A percentile compares a stretch with the other conserved stretches of the same genome.
phyloP scores from a whole-genome alignment of 2,329 filamentous ascomycete species.

The Immersiporthe knoxdaviesiana region DNA sequence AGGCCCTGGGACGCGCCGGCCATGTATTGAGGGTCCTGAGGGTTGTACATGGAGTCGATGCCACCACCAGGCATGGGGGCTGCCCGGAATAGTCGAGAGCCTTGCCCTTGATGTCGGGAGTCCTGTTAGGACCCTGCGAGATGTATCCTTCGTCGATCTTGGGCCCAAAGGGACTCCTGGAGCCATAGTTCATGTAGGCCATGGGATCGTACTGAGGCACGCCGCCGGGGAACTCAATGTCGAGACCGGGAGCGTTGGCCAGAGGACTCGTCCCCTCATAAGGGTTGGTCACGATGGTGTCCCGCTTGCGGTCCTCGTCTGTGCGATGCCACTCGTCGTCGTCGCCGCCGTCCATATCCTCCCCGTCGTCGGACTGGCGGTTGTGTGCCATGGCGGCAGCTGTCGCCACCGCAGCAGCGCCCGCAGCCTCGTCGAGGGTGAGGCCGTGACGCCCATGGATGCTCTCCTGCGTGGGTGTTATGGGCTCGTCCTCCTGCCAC shows the following conservation, averaged over 20 bases:
- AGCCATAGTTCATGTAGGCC: constrained; percentile 51
- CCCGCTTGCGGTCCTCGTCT: constrained; percentile 65
- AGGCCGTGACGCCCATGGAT: constrained; percentile 39
- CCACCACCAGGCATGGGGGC: constrained; percentile 53
- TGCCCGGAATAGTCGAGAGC: constrained; percentile 58
- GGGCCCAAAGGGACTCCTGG: constrained; percentile 60
- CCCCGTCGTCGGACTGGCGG: constrained; percentile 49
- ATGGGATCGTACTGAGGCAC: constrained; percentile 38
- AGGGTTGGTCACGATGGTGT: constrained; percentile 68
- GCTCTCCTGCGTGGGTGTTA: constrained; percentile 44
- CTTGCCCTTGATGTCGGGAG: constrained; percentile 56
- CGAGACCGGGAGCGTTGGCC: constrained; percentile 54
- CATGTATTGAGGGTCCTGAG: constrained; percentile 67
- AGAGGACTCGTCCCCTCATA: constrained; percentile 68
- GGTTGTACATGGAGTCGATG: constrained; percentile 69
- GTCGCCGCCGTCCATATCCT: constrained; percentile 68
- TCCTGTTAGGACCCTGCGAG: constrained; percentile 67
- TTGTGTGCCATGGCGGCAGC: constrained; percentile 52
- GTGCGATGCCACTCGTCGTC: constrained; percentile 68
- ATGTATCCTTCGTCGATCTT: constrained; percentile 89
- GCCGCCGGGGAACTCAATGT: constrained; percentile 32
- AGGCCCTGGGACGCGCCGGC: constrained; percentile 94
- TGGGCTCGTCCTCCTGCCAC: constrained; percentile 32
- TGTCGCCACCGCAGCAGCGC: constrained; percentile 57
- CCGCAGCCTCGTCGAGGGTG: constrained; percentile 48